Evolutionary conservation across 805 yeast species (phyloP), one percentile per base, ranked within the genome.

Genomic region (Candida argentea): DNA sequence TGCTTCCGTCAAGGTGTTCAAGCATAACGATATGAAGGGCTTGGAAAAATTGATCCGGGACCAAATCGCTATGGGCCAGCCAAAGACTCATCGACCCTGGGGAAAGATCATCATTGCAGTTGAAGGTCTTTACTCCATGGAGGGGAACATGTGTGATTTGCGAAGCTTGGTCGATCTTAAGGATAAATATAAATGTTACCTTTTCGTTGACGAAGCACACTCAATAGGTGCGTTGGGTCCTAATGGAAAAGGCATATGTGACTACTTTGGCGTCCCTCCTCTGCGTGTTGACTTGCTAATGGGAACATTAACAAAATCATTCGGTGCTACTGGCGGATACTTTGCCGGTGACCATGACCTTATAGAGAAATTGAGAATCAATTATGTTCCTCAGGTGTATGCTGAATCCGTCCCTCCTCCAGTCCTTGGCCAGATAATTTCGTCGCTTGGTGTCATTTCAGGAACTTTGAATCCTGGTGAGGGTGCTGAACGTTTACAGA

Each of bases 141-240:
- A 82, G 55, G 97, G 97, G 43, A 83, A 87, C 40, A 64, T 84
- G 68, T 74, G 83, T 50, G 76, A 87, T 48, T 65, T 87, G 42
- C 95, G 95, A 4, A 65, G 57, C 34, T 48, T 87, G 25, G 68
- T 87, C 16, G 80, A 69, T 42, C 61, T 87, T 37, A 77, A 80
- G 44, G 70, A 81, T 21, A 83, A 82, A 50, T 91, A 93, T 61
- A 85, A 85, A 45, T 82, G 89, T 48, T 84, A 83, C 48, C 58
- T 91, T 29, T 91, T 82, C 47, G 82, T 93, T 36, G 99, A 91
- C 53, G 99, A 91, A 55, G 98, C 98, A 8, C 99, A 91, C 55
- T 89, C 97, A 4, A 80, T 91, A 46, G 99, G 99, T 44, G 98
- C 98, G n/a, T 69, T 91, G 59, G 99, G 99, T 16, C 91, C 93